phyloP scores from a whole-genome alignment of 2,329 filamentous ascomycete genomes.

The Colletotrichum limetticola region DNA sequence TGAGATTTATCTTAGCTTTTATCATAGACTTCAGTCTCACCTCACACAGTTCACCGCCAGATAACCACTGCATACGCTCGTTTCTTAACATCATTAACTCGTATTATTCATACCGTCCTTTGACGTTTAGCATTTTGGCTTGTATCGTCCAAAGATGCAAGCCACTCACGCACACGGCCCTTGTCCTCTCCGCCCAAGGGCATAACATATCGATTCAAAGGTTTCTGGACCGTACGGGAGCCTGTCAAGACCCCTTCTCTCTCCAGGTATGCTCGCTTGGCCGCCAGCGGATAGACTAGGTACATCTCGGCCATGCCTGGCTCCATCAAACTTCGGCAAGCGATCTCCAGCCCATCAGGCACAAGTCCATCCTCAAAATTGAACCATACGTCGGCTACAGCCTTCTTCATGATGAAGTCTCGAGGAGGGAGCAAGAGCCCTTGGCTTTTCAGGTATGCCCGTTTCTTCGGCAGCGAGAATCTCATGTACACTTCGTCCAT shows the following conservation, averaged over 20 bases:
- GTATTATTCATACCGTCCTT: neutral
- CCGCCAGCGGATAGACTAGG: neutral
- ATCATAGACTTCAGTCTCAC: neutral
- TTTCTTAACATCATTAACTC: neutral
- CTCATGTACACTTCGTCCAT: neutral
- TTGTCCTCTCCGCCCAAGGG: neutral
- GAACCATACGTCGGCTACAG: too few relatives aligned
- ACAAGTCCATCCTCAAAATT: too few relatives aligned
- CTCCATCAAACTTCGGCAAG: too few relatives aligned
- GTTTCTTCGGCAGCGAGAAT: neutral
- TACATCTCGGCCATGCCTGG: neutral
- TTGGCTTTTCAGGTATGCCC: neutral
- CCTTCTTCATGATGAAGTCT: too few relatives aligned
- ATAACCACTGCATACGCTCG: too few relatives aligned
- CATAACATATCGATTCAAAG: neutral
- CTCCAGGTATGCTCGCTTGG: neutral
- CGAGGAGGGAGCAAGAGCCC: neutral
- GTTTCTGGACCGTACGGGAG: neutral
- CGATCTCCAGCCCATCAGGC: too few relatives aligned
- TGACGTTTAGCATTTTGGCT: neutral
- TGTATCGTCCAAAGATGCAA: neutral
- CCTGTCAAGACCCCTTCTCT: neutral
- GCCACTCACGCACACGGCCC: neutral
- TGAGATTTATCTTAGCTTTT: too few relatives aligned
- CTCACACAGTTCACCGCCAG: neutral